Evolutionary conservation across 2,329 filamentous ascomycete species (phyloP).

Genomic region (Mariannaea elegans): DNA sequence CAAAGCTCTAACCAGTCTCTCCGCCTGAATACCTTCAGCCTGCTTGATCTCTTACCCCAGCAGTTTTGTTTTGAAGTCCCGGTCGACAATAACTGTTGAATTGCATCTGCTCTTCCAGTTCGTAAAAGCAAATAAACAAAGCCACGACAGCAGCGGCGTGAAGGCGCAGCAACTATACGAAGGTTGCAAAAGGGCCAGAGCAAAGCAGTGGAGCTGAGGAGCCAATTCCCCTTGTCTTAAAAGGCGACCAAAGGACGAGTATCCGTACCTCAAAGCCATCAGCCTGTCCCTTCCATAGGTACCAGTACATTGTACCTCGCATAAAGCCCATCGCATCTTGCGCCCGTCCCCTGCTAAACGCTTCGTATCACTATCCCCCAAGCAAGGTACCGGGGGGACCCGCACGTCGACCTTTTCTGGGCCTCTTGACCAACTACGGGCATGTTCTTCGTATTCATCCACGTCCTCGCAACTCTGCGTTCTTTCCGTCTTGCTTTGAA

Average conservation of each 20-base stretch:
- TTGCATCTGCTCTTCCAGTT: background rate
- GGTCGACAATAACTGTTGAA: background rate
- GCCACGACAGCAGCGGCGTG: background rate
- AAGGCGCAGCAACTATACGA: conserved; percentile 24
- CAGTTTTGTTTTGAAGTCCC: background rate
- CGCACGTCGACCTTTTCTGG: conserved; percentile 17
- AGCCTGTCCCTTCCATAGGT: conserved; percentile 26
- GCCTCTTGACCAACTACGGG: conserved; percentile 12
- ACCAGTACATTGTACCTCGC: conserved; percentile 37
- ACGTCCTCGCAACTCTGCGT: conserved; percentile 5
- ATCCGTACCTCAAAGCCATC: conserved; percentile 23
- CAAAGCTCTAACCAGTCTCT: background rate
- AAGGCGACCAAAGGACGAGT: background rate
- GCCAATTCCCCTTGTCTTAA: background rate
- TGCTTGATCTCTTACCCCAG: conserved; percentile 4
- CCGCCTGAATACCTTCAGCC: background rate
- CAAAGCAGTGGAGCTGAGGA: conserved; percentile 13
- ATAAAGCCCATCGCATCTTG: conserved; percentile 36
- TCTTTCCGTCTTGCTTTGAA: conserved; percentile 6
- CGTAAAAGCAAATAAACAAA: conserved; percentile 14
- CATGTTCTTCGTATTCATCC: conserved; percentile 22
- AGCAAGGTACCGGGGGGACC: conserved; percentile 17
- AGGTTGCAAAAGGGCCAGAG: conserved; percentile 22
- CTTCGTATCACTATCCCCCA: conserved; percentile 34
- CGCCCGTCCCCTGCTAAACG: conserved; percentile 36